These are phyloP conservation scores for Wickerhamiella musiphila DNA, from an alignment of 805 yeast species.

Conservation along the genomic window DNA sequence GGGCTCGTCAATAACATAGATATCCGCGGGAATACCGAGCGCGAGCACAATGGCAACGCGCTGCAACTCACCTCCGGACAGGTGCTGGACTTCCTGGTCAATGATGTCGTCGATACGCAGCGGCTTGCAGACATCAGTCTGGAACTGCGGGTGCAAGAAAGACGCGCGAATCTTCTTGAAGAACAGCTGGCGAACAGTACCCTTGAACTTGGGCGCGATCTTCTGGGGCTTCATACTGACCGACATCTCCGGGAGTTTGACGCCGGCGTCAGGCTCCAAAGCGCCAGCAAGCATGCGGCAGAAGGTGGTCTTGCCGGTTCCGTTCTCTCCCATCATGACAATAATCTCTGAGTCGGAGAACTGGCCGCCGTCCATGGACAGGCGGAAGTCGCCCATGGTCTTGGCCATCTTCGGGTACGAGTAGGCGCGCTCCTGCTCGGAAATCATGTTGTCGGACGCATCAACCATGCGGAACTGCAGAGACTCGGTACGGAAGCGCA, in stretches of 20 bases:
- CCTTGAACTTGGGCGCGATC: constrained; percentile 96
- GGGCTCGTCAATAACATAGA: constrained; percentile 95
- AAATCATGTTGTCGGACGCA: constrained; percentile 57
- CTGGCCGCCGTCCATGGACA: constrained; percentile 68
- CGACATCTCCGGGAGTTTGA: constrained; percentile 68
- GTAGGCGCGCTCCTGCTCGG: constrained; percentile 66
- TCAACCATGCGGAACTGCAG: constrained; percentile 86
- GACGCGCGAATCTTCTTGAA: constrained; percentile 90
- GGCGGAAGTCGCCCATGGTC: constrained; percentile 92
- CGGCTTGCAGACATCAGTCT: constrained; percentile 95
- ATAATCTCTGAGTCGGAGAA: constrained; percentile 92
- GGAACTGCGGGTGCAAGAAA: constrained; percentile 92
- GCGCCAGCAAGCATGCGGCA: constrained; percentile 93
- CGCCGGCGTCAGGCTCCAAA: constrained; percentile 66
- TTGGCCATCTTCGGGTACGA: constrained; percentile 67
- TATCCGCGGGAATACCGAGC: constrained; percentile 87
- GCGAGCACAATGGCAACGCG: constrained; percentile 96
- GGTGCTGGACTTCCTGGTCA: constrained; percentile 93
- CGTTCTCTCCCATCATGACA: constrained; percentile 99
- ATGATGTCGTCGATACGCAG: constrained; percentile 82
- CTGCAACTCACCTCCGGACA: constrained; percentile 99
- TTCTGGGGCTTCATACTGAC: constrained; percentile 98
- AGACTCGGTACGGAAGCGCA: constrained; percentile 92
- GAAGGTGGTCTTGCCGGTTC: constrained; percentile 98
- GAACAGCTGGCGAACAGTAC: constrained; percentile 95